Evolutionary conservation across 345 rosid species (phyloP), one percentile per base, ranked within the genome.

Genomic region (Populus pruinosa): DNA sequence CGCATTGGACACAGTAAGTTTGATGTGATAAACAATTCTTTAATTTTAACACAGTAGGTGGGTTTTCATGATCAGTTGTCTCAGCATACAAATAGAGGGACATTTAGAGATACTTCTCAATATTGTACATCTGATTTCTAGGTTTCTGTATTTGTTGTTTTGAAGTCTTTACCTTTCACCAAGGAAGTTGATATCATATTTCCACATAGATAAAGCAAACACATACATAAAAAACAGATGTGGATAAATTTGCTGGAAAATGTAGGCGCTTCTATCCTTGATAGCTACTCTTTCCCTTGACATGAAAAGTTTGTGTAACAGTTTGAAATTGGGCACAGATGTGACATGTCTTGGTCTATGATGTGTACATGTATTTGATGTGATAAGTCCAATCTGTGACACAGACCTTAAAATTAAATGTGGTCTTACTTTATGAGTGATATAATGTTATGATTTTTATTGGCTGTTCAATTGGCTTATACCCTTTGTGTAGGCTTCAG

Each of bases 401-500:
- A 61, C 65, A 61, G 2, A 61, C 8, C 3, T 11, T 21, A 25
- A 8, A 6, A 61, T 8, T 21, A 61, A 21, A 61, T 61, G 23
- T 8, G 27, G 21, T n/a, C 21, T 67, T n/a, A 56, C 64, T 72
- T 41, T 71, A 23, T 20, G 44, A 38, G 71, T 55, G 21, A 61
- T 55, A 10, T 21, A 8, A 67, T 59, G 12, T 71, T 59, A 59
- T 59, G 27, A 41, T 69, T 20, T 72, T 81, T 67, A 16, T 72
- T 74, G 70, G 13, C 62, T 76, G 73, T 65, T 62, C n/a, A 47
- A 11, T 75, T 39, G n/a, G 75, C 36, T 78, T 73, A 17, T 56
- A 79, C 80, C 63, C 20, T 29, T 41, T 68, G 13, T 78, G 74
- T 82, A 94, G 98, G 90, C 70, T 70, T 84, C 75, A 83, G 75